Percentiles rank a stretch among this genome's conserved stretches.
phyloP scores from a whole-genome alignment of 139 green algal species.

The Tetradesmus obliquus region DNA sequence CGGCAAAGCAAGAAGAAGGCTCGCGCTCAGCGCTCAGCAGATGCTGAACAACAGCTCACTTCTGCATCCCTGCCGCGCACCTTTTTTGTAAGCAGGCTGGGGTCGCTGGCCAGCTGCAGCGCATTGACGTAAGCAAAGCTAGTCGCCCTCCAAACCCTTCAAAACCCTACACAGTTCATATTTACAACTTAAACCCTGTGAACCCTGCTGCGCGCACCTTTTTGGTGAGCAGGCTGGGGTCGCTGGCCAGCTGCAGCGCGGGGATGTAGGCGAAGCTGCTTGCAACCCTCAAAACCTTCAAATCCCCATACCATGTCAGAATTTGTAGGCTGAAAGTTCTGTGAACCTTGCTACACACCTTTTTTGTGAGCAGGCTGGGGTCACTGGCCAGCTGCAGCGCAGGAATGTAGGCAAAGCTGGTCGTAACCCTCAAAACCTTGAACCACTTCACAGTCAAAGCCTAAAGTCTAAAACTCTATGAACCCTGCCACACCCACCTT shows the following conservation, averaged over 20 bases:
- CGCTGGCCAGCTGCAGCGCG: constrained; percentile 64
- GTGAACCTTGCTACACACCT: constrained; percentile 40
- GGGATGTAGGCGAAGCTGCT: not conserved
- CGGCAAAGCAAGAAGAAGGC: too few relatives aligned
- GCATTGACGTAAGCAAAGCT: too few relatives aligned
- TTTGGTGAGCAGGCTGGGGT: constrained; percentile 70
- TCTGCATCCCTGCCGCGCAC: too few relatives aligned
- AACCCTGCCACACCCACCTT: too few relatives aligned
- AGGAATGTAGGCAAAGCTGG: constrained; percentile 77
- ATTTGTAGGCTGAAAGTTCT: not conserved
- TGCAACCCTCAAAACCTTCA: constrained; percentile 45
- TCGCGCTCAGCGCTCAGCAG: too few relatives aligned
- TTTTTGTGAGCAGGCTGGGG: constrained; percentile 71
- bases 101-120: constrained; percentile 67
- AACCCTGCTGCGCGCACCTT: constrained; percentile 50
- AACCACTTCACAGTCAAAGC: constrained; percentile 85
- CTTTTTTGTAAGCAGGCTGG: constrained; percentile 34
- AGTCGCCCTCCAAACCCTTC: too few relatives aligned
- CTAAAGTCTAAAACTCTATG: too few relatives aligned
- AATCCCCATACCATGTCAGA: too few relatives aligned
- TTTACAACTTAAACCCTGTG: not conserved
- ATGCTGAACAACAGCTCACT: too few relatives aligned
- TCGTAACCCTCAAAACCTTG: constrained; percentile 98
- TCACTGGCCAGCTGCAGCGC: constrained; percentile 69
- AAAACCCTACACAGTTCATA: too few relatives aligned